A percentile compares a stretch with the other conserved stretches of the same genome.
Conservation (phyloP, 352 stramenopile species). For the Pythium sukuiense region DNA sequence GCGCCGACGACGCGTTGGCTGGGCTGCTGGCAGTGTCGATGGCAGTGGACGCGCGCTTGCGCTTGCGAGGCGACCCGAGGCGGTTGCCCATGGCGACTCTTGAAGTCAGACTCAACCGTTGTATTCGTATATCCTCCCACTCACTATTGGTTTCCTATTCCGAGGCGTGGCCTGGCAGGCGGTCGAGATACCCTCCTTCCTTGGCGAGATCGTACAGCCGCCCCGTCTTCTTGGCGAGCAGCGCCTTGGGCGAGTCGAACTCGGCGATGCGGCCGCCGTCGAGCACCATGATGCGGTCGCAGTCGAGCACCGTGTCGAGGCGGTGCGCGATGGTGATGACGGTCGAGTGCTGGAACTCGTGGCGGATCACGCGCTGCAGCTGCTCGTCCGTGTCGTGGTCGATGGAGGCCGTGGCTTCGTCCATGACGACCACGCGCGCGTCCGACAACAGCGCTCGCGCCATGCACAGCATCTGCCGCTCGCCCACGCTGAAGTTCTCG, state of each 20-base stretch:
- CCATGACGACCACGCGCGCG: constrained; percentile 84
- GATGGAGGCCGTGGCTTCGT: constrained; percentile 78
- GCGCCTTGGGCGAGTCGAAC: constrained; percentile 69
- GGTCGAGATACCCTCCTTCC: constrained; percentile 47
- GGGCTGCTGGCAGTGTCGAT: not conserved
- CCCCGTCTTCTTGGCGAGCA: constrained; percentile 44
- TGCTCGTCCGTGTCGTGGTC: constrained; percentile 80
- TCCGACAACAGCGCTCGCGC: constrained; percentile 92
- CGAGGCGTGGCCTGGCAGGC: constrained; percentile 14
- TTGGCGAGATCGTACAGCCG: constrained; percentile 44
- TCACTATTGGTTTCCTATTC: not conserved
- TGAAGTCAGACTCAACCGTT: not conserved
- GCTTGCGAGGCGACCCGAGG: constrained; percentile 22
- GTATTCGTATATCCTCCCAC: not conserved
- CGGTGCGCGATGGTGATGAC: constrained; percentile 96
- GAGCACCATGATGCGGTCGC: constrained; percentile 96
- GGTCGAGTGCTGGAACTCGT: constrained; percentile 91
- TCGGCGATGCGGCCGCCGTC: constrained; percentile 89
- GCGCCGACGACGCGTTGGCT: not conserved
- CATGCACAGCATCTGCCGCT: constrained; percentile 97
- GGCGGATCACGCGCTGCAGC: constrained; percentile 80
- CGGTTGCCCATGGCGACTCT: constrained; percentile 32
- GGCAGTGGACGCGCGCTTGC: not conserved
- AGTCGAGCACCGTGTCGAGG: constrained; percentile 97
- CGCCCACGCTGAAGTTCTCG: constrained; percentile 92